Base-by-base conservation (phyloP, 2,329 filamentous ascomycete species). In the Metarhizium rileyi region DNA sequence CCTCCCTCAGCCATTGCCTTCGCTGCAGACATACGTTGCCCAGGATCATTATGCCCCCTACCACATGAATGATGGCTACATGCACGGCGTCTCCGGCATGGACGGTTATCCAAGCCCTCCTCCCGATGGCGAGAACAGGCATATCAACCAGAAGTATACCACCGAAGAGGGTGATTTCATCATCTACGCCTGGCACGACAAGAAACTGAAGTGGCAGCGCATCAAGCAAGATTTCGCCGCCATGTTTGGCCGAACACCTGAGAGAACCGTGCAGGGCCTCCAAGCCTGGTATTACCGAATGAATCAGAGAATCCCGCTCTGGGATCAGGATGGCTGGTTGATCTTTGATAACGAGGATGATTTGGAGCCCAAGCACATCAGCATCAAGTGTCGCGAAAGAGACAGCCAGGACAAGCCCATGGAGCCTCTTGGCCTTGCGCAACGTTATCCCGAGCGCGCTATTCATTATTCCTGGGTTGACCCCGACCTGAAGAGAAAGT, bases 381-480 rank as follows among this genome's bases (percentile, higher is more conserved):
- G 61, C 50, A 66, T 69, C 62, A 70, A 70, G 57, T 68, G 66
- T 48, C 65, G 67, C 2, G 66, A 69, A 49, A 60, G 63, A 26
- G 66, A 69, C 44, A 62, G 57, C 46, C 64, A 66, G 43, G 64
- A 64, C 53, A 66, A 64, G 51, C 64, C 65, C 18, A 60, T 61
- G 57, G 63, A 68, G 49, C 65, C 64, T 1, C 57, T 69, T 23
- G 67, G 67, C 1, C 59, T 70, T 10, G 66, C 63, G 1, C 67
- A 69, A 48, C 64, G 74, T n/a, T 75, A 70, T 50, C 73, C 73
- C 2, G 72, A 75, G 50, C 65, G 70, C 23, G 72, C 72, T 6
- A 61, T 75, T 35, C 60, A 65, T 33, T 76, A 75, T 55, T 47
- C 58, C 4, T 76, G 73, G 73, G 69, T 75, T 14, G 61, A 67